phyloP scores from a whole-genome alignment of 2,329 filamentous ascomycete species.

The Pyricularia sp. region DNA sequence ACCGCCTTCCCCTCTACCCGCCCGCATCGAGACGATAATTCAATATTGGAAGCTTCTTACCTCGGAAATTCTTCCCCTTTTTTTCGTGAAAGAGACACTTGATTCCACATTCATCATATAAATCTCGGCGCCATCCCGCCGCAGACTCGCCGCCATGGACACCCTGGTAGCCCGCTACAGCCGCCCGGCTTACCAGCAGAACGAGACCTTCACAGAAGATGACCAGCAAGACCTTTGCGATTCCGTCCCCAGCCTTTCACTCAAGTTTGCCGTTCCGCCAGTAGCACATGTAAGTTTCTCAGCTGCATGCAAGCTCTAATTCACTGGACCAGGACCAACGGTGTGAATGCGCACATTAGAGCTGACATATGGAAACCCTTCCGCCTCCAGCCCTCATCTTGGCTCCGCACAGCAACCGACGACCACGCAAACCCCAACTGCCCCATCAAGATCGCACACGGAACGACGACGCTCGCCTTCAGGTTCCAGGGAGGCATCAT shows the following conservation, averaged over 20 bases:
- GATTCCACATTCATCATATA: background rate
- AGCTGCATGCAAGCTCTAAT: background rate
- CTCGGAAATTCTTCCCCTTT: background rate
- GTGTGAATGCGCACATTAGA: background rate
- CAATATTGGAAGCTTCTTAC: background rate
- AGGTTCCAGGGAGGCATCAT: conserved; percentile 98
- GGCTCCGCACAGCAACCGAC: conserved; percentile 94
- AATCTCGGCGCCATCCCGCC: background rate
- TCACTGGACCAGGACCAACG: background rate
- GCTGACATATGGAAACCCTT: background rate
- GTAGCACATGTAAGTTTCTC: conserved; percentile 65
- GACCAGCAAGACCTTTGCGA: conserved; percentile 66
- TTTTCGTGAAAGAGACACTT: background rate
- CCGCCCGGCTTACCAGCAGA: conserved; percentile 60
- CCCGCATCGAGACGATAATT: background rate
- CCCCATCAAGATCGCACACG: conserved; percentile 99
- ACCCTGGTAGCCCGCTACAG: conserved; percentile 88
- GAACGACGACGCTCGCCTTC: conserved; percentile 95
- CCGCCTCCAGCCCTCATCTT: conserved; percentile 63
- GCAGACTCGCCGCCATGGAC: conserved; percentile 57
- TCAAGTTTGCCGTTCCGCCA: conserved; percentile 93
- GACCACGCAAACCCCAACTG: conserved; percentile 94
- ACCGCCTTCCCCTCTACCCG: background rate
- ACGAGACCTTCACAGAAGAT: conserved; percentile 63
- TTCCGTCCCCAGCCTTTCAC: conserved; percentile 64